These are phyloP conservation scores for Eudorina sp. DNA, from an alignment of 139 green algal genomes.

Conservation along the genomic window DNA sequence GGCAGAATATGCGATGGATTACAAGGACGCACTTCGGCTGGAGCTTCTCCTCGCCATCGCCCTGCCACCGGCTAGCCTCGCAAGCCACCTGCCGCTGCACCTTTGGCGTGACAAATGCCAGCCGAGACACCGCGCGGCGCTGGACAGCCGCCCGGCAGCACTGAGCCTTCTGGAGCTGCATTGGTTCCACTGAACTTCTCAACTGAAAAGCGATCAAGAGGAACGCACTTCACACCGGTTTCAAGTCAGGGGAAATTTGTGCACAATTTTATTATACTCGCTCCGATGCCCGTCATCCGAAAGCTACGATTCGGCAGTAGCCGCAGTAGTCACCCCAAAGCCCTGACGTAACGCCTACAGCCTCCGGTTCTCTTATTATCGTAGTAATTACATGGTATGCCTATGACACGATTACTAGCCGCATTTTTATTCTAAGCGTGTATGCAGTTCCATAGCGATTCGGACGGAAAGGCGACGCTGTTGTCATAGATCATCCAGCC, in stretches of 20 bases:
- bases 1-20: not conserved
- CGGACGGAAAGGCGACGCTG: too few relatives aligned
- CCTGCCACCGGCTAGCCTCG: conserved; percentile 6
- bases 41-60: conserved; percentile 35
- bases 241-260: not conserved
- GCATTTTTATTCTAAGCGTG: too few relatives aligned
- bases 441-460: too few relatives aligned
- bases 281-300: too few relatives aligned
- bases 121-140: not conserved
- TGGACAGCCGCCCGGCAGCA: not conserved
- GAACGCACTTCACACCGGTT: not conserved
- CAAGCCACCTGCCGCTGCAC: not conserved
- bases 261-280: not conserved
- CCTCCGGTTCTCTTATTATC: too few relatives aligned
- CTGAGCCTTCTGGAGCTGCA: conserved; percentile 13
- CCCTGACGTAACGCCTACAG: not conserved
- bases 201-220: not conserved
- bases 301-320: not conserved
- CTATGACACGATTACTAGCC: too few relatives aligned
- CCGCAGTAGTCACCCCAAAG: not conserved
- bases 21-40: conserved; percentile 13
- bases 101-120: not conserved
- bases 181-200: too few relatives aligned
- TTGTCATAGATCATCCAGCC: too few relatives aligned
- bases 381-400: too few relatives aligned